Conservation (phyloP, 192 early-diverging fungal species). For the Spizellomyces sp. region DNA sequence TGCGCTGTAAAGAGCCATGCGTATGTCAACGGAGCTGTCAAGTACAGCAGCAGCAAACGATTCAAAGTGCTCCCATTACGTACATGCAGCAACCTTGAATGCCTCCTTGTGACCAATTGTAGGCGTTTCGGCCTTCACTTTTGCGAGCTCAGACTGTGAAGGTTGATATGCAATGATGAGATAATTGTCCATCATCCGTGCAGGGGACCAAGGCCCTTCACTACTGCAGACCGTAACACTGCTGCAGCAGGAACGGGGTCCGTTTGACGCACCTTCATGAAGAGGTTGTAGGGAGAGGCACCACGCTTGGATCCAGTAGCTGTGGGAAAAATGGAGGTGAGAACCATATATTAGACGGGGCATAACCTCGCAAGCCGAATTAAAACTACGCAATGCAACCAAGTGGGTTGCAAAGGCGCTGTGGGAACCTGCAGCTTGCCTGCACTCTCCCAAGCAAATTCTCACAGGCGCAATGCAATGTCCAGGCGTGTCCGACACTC, state of each 20-base stretch:
- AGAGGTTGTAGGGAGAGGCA: slow-evolving; percentile 44
- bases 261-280: slow-evolving; percentile 34
- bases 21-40: no score
- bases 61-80: slow-evolving; percentile 14
- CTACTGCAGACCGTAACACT: no score
- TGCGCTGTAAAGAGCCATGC: background rate
- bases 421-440: no score
- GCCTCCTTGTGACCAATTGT: slow-evolving; percentile 47
- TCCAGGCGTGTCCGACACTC: background rate
- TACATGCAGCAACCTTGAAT: slow-evolving; percentile 46
- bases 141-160: slow-evolving; percentile 34
- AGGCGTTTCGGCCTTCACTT: slow-evolving; percentile 42
- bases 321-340: background rate
- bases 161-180: background rate
- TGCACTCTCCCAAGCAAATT: background rate
- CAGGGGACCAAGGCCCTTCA: no score
- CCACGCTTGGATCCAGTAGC: slow-evolving; percentile 22
- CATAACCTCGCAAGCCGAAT: background rate
- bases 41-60: no score
- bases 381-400: background rate
- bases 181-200: no score
- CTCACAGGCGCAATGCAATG: background rate
- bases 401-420: no score
- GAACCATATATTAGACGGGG: background rate
- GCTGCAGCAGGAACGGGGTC: no score